A percentile compares a stretch with the other conserved stretches of the same genome.
Conservation (phyloP, 257 asterid genomes). For the Solanum okadae region DNA sequence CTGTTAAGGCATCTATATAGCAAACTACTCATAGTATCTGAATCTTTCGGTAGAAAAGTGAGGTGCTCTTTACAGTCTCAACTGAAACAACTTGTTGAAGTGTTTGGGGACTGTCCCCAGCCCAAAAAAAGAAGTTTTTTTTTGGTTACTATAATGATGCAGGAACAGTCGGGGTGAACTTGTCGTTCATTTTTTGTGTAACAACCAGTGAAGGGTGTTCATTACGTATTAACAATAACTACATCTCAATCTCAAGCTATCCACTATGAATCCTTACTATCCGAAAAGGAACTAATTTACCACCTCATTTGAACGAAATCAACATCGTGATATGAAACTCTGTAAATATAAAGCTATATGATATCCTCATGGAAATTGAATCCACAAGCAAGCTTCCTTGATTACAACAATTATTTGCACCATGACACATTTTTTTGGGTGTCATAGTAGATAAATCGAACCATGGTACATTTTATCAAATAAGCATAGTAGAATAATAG, state of each 20-base stretch:
- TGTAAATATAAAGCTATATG: background rate
- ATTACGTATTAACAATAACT: background rate
- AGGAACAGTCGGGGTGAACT: background rate
- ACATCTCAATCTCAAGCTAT: background rate
- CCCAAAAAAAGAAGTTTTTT: background rate
- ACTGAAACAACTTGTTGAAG: background rate
- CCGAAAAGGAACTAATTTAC: background rate
- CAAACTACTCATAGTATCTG: background rate
- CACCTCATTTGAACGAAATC: background rate
- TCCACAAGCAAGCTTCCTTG: background rate
- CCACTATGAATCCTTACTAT: background rate
- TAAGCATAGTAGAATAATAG: background rate
- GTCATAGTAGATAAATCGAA: too few species aligned
- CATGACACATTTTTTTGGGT: too few species aligned
- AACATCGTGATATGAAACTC: background rate
- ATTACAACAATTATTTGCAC: background rate
- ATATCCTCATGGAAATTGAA: background rate
- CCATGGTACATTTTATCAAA: background rate
- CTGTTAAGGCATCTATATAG: background rate
- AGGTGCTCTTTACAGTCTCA: background rate
- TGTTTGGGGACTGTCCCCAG: background rate
- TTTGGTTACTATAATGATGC: background rate
- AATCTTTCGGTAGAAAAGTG: background rate
- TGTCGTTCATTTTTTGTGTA: background rate
- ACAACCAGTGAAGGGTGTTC: background rate